Evolutionary conservation across 1,139 yeast species (phyloP).

Genomic region (Pichia sp.): DNA sequence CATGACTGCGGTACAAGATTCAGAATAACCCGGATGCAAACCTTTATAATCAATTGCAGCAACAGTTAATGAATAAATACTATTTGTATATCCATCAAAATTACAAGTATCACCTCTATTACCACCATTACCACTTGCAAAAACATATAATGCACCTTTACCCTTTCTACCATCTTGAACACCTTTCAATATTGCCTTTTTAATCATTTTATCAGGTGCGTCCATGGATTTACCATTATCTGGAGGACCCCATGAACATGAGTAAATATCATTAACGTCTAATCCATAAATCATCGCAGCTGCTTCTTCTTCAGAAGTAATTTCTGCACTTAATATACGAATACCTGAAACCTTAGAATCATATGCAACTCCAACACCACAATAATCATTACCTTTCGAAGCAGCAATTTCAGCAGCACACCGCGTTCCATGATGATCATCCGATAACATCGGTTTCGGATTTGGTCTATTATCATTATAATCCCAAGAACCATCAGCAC

Average conservation of each 20-base stretch:
- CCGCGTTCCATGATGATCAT: slow-evolving; percentile 93
- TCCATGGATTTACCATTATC: slow-evolving; percentile 87
- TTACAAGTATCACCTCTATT: slow-evolving; percentile 81
- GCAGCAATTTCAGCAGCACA: slow-evolving; percentile 98
- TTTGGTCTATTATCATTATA: slow-evolving; percentile 68
- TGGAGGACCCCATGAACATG: slow-evolving; percentile 98
- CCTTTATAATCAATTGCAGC: slow-evolving; percentile 90
- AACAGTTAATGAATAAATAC: slow-evolving; percentile 90
- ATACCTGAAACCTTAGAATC: slow-evolving; percentile 84
- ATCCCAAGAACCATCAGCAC: slow-evolving; percentile 80
- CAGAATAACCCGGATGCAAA: slow-evolving; percentile 80
- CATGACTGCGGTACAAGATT: slow-evolving; percentile 91
- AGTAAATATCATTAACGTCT: slow-evolving; percentile 82
- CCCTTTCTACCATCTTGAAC: slow-evolving; percentile 75
- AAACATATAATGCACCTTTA: slow-evolving; percentile 86
- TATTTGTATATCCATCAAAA: slow-evolving; percentile 95
- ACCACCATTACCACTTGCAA: slow-evolving; percentile 97
- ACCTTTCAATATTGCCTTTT: slow-evolving; percentile 77
- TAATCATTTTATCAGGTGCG: slow-evolving; percentile 73
- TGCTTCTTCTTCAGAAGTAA: slow-evolving; percentile 87
- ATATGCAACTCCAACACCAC: slow-evolving; percentile 95
- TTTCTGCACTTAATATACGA: slow-evolving; percentile 73
- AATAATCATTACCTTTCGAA: slow-evolving; percentile 68
- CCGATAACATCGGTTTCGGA: slow-evolving; percentile 76
- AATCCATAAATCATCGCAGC: slow-evolving; percentile 74